phyloP scores from a whole-genome alignment of 306 rosid species.

The Senna siamea region DNA sequence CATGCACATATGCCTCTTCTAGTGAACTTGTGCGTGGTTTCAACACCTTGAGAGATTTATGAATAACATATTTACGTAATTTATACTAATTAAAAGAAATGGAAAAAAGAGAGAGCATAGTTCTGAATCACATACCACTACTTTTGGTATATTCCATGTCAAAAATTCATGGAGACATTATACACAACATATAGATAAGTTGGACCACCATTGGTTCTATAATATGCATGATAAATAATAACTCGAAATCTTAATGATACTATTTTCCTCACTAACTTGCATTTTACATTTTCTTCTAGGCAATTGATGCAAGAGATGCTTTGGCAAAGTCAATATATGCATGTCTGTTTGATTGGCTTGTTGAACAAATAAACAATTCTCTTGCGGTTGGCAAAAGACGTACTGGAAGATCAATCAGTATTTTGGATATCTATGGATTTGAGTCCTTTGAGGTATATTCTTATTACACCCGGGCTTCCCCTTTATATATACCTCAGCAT shows the following conservation, averaged over 20 bases:
- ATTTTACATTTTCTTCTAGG: slow-evolving; percentile 52
- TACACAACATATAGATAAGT: slow-evolving; percentile 5
- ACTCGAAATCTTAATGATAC: slow-evolving; percentile 14
- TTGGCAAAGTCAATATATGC: slow-evolving; percentile 97
- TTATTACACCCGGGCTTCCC: slow-evolving; percentile 19
- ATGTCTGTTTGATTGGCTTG: slow-evolving; percentile 93
- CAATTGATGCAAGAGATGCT: slow-evolving; percentile 93
- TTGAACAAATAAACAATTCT: slow-evolving; percentile 90
- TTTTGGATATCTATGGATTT: slow-evolving; percentile 95
- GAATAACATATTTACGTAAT: neutral
- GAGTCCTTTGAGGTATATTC: slow-evolving; percentile 85
- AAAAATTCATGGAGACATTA: neutral
- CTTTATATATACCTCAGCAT: neutral
- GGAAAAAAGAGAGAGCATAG: slow-evolving; percentile 15
- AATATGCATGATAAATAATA: slow-evolving; percentile 1
- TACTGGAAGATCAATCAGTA: slow-evolving; percentile 95
- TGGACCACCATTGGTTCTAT: slow-evolving; percentile 21
- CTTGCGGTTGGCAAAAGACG: slow-evolving; percentile 95
- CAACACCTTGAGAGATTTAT: slow-evolving; percentile 3
- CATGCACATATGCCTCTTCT: slow-evolving; percentile 2
- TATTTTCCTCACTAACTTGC: slow-evolving; percentile 17
- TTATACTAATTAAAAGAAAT: neutral
- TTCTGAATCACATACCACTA: neutral
- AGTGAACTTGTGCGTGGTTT: slow-evolving; percentile 1
- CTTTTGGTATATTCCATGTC: slow-evolving; percentile 12